These are phyloP conservation scores for Scedosporium apiospermum DNA, from an alignment of 2,329 filamentous ascomycete genomes.

Conservation along the genomic window DNA sequence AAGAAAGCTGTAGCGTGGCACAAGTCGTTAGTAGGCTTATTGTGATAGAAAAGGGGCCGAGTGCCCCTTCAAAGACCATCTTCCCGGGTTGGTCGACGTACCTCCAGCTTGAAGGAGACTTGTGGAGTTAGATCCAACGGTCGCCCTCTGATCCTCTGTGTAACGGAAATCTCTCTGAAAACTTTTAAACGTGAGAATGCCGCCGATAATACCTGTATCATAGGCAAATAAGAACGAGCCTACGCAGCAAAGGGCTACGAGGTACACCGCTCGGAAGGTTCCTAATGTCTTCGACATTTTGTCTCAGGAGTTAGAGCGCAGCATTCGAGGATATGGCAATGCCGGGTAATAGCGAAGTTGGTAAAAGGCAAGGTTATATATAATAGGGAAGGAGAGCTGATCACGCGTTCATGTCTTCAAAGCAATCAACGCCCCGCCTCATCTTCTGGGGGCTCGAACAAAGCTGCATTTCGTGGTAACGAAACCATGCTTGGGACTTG, in stretches of 20 bases:
- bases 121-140: constrained; percentile 27
- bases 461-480: too few species aligned
- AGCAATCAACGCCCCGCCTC: too few species aligned
- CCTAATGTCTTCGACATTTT: constrained; percentile 14
- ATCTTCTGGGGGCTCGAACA: too few species aligned
- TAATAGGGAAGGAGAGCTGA: too few species aligned
- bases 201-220: constrained; percentile 32
- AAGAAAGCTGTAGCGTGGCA: constrained; percentile 24
- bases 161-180: constrained; percentile 28
- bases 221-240: constrained; percentile 31
- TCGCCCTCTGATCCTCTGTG: constrained; percentile 17
- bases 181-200: constrained; percentile 26
- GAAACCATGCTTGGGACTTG: too few species aligned
- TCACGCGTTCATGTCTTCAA: too few species aligned
- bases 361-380: too few species aligned
- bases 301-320: not conserved
- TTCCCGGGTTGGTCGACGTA: constrained; percentile 8
- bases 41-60: not conserved
- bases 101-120: constrained; percentile 32
- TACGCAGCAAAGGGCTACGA: constrained; percentile 26
- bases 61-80: too few species aligned
- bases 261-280: constrained; percentile 25
- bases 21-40: not conserved
- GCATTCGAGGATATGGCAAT: not conserved
- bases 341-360: not conserved